Percentiles rank a stretch among this genome's conserved stretches.
These are phyloP conservation scores for Phytophthora niederhauseri DNA, from an alignment of 352 stramenopile genomes.

Conservation along the genomic window DNA sequence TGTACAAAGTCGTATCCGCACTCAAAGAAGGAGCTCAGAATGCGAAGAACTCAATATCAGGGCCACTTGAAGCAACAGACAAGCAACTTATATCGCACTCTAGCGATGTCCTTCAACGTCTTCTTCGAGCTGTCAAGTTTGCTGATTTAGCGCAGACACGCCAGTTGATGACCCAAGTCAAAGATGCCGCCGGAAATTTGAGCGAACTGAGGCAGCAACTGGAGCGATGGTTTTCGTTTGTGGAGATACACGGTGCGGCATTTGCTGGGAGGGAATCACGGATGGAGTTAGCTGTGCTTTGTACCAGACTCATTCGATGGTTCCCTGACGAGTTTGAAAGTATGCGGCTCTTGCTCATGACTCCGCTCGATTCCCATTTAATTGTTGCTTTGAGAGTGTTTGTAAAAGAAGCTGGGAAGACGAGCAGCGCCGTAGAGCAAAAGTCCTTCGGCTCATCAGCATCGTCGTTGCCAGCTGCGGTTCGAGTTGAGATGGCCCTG, in stretches of 20 bases:
- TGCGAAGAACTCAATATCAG: neutral
- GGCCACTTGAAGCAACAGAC: neutral
- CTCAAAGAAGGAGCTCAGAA: slow-evolving; percentile 34
- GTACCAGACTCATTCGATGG: slow-evolving; percentile 52
- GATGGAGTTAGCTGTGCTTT: slow-evolving; percentile 43
- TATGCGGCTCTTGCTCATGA: slow-evolving; percentile 36
- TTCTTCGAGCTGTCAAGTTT: slow-evolving; percentile 39
- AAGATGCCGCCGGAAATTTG: slow-evolving; percentile 23
- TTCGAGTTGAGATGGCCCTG: slow-evolving; percentile 45
- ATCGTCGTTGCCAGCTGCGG: slow-evolving; percentile 25
- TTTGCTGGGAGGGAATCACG: slow-evolving; percentile 51
- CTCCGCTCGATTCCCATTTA: slow-evolving; percentile 39
- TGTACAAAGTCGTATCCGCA: slow-evolving; percentile 40
- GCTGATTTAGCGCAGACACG: slow-evolving; percentile 32
- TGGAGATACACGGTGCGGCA: slow-evolving; percentile 31
- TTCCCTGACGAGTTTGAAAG: slow-evolving; percentile 44
- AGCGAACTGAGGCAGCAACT: slow-evolving; percentile 44
- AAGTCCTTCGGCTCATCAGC: slow-evolving; percentile 5
- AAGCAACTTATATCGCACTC: slow-evolving; percentile 40
- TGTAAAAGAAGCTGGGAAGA: slow-evolving; percentile 37
- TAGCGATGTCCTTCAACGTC: slow-evolving; percentile 29
- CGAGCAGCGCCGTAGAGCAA: slow-evolving; percentile 2
- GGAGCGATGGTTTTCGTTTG: slow-evolving; percentile 44
- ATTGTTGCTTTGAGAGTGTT: slow-evolving; percentile 38
- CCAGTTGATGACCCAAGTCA: slow-evolving; percentile 31